Evolutionary conservation across 371 early-diverging fungal genomes (phyloP), one percentile per base, ranked within the genome.

Genomic region (Choanephora cucurbitarum): DNA sequence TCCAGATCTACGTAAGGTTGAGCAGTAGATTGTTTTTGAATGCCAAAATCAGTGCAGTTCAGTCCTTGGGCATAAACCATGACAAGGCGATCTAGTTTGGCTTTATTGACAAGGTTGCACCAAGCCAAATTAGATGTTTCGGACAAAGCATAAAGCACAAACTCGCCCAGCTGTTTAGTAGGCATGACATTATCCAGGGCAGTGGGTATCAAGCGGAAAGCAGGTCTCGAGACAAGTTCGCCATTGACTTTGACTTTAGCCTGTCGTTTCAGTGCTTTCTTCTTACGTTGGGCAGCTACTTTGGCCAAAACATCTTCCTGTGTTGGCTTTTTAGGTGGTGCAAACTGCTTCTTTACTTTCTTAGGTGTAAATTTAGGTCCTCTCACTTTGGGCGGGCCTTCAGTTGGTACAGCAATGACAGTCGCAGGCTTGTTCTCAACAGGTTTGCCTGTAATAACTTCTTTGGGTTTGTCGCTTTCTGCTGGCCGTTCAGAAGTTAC

Each of bases 61-160:
- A 79, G 54, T 1, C 76, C 79, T 24, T 64, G 72, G 19, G 64
- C 70, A 55, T 55, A 74, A 0, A 79, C 32, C 21, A 79, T 43
- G 1, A 72, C 71, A 2, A 70, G 7, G 18, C 67, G 64, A 6
- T 72, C 49, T 11, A 79, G 39, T 1, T 54, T 50, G 0, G 65
- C 43, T 14, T 64, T 62, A 15, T 74, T 52, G 34, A 62, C 53
- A 22, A 79, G 49, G 6, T 39, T 58, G 24, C 62, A 63, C 70
- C 70, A 75, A 0, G 57, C 24, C n/a, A 73, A 68, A 10, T 60
- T 51, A 10, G 47, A 42, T 0, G 66, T 66, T 23, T 73, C 65
- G 8, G 73, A 58, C 28, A 79, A 39, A 9, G 66, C 62, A 45
- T 69, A 73, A 3, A 73, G 42, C 2, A 79, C 50, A 33, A 70